phyloP scores from a whole-genome alignment of 306 rosid species.

The Phaseolus lunatus region DNA sequence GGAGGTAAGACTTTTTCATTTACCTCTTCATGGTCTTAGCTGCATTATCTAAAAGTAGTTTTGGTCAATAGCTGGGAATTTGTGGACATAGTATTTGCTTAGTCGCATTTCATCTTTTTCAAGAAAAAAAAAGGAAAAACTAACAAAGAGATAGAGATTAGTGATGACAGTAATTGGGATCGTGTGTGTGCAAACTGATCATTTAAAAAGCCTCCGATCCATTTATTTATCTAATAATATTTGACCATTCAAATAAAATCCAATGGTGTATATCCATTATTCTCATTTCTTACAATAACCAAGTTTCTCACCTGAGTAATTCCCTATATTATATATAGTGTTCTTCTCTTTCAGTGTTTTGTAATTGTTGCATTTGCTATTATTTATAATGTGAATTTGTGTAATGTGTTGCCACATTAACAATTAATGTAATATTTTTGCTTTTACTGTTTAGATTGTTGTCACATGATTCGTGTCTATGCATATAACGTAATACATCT shows the following conservation, averaged over 20 bases:
- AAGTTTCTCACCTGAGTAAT: neutral
- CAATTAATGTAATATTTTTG: neutral
- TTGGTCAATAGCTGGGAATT: neutral
- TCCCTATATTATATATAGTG: neutral
- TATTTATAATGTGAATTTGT: conserved; percentile 1
- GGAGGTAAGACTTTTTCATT: conserved; percentile 70
- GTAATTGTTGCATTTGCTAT: neutral
- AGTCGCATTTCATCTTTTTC: neutral
- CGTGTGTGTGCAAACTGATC: neutral
- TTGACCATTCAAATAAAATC: neutral
- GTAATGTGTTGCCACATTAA: conserved; percentile 1
- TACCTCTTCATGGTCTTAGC: neutral
- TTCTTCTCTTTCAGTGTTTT: no score
- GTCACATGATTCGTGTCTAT: neutral
- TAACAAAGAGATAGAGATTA: neutral
- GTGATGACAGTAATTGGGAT: no score
- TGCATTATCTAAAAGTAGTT: neutral
- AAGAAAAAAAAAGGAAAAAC: neutral
- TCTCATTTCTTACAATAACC: neutral
- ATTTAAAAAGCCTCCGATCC: neutral
- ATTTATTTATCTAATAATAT: neutral
- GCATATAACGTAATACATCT: neutral
- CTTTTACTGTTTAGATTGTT: neutral
- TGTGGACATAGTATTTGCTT: neutral
- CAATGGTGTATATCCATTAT: neutral